Evolutionary conservation across 1,284 basidiomycete genomes (phyloP), one percentile per base, ranked within the genome.

Genomic region (Crucibulum parvulum): DNA sequence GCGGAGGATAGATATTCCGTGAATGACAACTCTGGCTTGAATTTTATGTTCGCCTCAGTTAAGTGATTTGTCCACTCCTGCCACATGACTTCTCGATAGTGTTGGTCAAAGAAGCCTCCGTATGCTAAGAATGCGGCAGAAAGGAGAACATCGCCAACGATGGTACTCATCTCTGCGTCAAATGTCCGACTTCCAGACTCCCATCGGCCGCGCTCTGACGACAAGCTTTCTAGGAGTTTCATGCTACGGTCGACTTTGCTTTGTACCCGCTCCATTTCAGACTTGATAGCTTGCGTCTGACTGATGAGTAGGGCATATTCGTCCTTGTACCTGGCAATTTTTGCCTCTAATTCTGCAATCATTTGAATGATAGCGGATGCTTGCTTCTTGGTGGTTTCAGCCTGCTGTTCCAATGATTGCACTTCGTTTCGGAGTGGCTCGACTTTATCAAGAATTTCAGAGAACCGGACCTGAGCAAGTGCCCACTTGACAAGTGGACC

Each of bases 401-500:
- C 96, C 74, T 98, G 94, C 35, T 86, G 86, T 75, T 99, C 96
- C 51, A 99, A 86, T 9, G 93, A 93, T 65, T 94, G 90, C 1
- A 99, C 97, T 75, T 99, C 97, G 68, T 96, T 93, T 31, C 98
- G 93, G 31, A 99, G 84, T 10, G 98, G 98, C 59, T 98, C 98
- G 34, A 99, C 96, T 77, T 93, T 95, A 82, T 99, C 98, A 53
- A 99, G 81, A 69, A 99, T 99, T 77, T 98, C 95, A 6, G 98
- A 99, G 84, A 95, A 99, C 45, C 89, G 89, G 50, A 99, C 96
- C 78, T 99, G 98, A 1, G 98, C 98, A 59, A 99, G 88, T 7
- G 92, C 96, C 98, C 98, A 99, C 75, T 98, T 98, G 64, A 98
- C 97, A 41, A 99, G 87, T 18, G 98, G 98, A 48, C 98, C 98